phyloP scores from a whole-genome alignment of 2,329 filamentous ascomycete species.

The Lachnellula suecica region DNA sequence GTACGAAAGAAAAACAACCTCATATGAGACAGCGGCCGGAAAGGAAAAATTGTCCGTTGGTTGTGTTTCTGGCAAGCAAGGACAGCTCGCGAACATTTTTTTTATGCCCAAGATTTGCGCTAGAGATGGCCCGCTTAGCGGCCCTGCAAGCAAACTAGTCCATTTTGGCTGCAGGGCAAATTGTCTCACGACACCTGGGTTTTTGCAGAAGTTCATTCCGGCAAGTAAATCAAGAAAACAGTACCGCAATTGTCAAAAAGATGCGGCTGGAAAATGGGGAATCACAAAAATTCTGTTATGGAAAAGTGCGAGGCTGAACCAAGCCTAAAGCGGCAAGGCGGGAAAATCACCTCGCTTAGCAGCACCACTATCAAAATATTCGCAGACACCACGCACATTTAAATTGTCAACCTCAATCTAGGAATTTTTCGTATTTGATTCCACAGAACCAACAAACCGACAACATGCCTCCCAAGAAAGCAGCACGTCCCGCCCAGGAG shows the following conservation, averaged over 20 bases:
- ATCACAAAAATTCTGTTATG: too few relatives aligned
- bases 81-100: neutral
- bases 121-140: too few relatives aligned
- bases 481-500: conserved; percentile 46
- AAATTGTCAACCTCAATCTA: conserved; percentile 28
- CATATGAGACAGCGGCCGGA: neutral
- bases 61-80: neutral
- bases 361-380: neutral
- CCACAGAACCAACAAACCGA: conserved; percentile 36
- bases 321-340: too few relatives aligned
- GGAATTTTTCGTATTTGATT: conserved; percentile 1
- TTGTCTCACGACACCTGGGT: too few relatives aligned
- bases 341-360: too few relatives aligned
- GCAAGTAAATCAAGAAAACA: too few relatives aligned
- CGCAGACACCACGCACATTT: neutral
- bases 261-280: too few relatives aligned
- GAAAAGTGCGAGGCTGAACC: too few relatives aligned
- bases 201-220: too few relatives aligned
- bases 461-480: conserved; percentile 80
- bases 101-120: neutral
- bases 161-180: too few relatives aligned
- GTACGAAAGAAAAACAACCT: neutral
- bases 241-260: too few relatives aligned
- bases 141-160: too few relatives aligned
- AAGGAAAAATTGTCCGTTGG: neutral